phyloP scores from a whole-genome alignment of 208 protist species.

The Crithidia sp. region DNA sequence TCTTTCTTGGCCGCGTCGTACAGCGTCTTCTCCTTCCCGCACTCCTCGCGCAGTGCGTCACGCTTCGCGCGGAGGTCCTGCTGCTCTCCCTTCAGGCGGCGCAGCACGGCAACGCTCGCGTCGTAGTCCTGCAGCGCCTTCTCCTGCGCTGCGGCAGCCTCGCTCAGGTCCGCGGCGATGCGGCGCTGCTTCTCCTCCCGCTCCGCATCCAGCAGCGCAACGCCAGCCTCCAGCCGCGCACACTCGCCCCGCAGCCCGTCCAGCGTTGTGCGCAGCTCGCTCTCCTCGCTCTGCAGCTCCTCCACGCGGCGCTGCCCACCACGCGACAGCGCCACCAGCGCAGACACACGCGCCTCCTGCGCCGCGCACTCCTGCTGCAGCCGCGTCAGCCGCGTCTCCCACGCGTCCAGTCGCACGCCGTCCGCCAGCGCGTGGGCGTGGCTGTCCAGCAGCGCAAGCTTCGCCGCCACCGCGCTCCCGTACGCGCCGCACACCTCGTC shows the following conservation, averaged over 20 bases:
- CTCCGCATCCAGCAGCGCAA: neutral
- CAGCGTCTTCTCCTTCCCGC: neutral
- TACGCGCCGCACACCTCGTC: slow-evolving; percentile 8
- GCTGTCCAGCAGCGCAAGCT: slow-evolving; percentile 6
- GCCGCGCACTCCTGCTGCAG: neutral
- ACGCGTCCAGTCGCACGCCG: neutral
- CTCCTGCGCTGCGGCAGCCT: neutral
- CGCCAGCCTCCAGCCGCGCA: neutral
- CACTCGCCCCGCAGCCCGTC: neutral
- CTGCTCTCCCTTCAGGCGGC: neutral
- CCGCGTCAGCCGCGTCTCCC: neutral
- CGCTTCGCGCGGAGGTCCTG: neutral
- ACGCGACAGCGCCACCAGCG: neutral
- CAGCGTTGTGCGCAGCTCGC: neutral
- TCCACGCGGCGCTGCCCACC: neutral
- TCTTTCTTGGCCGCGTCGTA: neutral
- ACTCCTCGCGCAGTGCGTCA: neutral
- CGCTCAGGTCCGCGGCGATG: neutral
- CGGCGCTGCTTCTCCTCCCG: neutral
- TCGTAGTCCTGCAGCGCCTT: slow-evolving; percentile 16
- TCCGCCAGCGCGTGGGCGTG: neutral
- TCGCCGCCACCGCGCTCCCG: slow-evolving; percentile 1
- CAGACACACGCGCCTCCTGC: neutral
- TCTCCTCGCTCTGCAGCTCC: slow-evolving; percentile 2
- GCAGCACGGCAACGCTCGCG: neutral